These are phyloP conservation scores for Lophiotrema nucula DNA, from an alignment of 495 filamentous ascomycete species.

Conservation along the genomic window DNA sequence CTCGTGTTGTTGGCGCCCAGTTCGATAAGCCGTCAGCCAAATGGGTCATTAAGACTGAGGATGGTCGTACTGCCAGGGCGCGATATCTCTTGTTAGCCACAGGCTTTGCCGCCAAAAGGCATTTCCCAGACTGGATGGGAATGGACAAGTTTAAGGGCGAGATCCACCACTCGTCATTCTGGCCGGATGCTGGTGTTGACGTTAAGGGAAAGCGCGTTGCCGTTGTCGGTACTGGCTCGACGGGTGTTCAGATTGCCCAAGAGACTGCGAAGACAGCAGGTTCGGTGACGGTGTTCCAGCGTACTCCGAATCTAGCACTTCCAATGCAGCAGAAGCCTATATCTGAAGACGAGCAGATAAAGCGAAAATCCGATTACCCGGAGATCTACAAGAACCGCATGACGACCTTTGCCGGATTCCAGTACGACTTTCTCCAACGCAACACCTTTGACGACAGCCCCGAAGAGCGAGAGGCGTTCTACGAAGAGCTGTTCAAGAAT, in stretches of 20 bases:
- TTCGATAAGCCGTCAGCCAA: constrained; percentile 40
- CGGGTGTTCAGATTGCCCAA: constrained; percentile 54
- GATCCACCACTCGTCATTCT: constrained; percentile 54
- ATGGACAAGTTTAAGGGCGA: constrained; percentile 45
- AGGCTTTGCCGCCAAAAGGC: constrained; percentile 44
- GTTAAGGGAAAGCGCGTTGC: constrained; percentile 54
- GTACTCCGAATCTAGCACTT: constrained; percentile 55
- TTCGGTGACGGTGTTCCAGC: constrained; percentile 51
- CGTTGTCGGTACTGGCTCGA: constrained; percentile 58
- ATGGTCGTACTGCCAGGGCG: constrained; percentile 33
- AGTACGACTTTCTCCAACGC: constrained; percentile 43
- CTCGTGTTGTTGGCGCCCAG: constrained; percentile 41
- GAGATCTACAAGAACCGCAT: constrained; percentile 49
- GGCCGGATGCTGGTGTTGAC: constrained; percentile 51
- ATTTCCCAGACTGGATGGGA: constrained; percentile 43
- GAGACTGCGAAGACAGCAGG: constrained; percentile 42
- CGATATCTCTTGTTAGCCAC: constrained; percentile 43
- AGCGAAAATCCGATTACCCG: constrained; percentile 45
- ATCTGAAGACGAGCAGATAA: constrained; percentile 47
- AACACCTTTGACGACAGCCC: constrained; percentile 49
- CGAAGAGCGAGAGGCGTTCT: constrained; percentile 50
- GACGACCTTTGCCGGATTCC: constrained; percentile 50
- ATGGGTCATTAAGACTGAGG: constrained; percentile 44
- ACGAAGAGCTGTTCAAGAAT: constrained; percentile 47
- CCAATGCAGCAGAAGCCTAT: constrained; percentile 52